A percentile compares a stretch with the other conserved stretches of the same genome.
phyloP scores from a whole-genome alignment of 169 alveolate species.

The Ichthyophthirius multifiliis region DNA sequence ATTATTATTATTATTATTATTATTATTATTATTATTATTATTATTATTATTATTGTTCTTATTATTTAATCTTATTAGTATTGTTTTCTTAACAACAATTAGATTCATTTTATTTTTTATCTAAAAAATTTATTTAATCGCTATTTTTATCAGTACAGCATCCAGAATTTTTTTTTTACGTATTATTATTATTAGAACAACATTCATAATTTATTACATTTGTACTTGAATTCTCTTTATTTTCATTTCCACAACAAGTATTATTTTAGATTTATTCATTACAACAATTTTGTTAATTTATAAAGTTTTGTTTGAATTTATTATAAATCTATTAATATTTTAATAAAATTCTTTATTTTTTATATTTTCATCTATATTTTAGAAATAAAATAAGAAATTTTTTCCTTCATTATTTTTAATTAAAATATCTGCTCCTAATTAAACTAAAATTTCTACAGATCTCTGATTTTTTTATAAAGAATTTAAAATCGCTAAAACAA shows the following conservation, averaged over 20 bases:
- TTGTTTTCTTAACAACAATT: not conserved
- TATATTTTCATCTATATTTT: not conserved
- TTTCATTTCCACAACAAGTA: too few relatives aligned
- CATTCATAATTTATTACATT: too few relatives aligned
- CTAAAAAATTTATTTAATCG: too few relatives aligned
- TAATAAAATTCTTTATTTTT: slow-evolving; percentile 1
- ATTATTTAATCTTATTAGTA: not conserved
- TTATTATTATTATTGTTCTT: not conserved
- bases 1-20: not conserved
- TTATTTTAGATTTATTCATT: not conserved
- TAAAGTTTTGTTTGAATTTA: not conserved
- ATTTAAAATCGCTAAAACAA: not conserved
- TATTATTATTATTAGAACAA: too few relatives aligned
- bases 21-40: not conserved
- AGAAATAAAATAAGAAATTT: not conserved
- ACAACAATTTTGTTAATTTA: not conserved
- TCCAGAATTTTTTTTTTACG: too few relatives aligned
- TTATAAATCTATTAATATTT: not conserved
- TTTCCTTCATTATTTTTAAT: not conserved
- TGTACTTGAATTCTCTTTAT: too few relatives aligned
- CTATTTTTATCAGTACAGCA: too few relatives aligned
- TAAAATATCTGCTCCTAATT: not conserved
- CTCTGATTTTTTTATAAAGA: not conserved
- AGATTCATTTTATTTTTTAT: not conserved
- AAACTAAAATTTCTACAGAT: not conserved